Evolutionary conservation across 768 basidiomycete species (phyloP).

Genomic region (Mrakia gelida): DNA sequence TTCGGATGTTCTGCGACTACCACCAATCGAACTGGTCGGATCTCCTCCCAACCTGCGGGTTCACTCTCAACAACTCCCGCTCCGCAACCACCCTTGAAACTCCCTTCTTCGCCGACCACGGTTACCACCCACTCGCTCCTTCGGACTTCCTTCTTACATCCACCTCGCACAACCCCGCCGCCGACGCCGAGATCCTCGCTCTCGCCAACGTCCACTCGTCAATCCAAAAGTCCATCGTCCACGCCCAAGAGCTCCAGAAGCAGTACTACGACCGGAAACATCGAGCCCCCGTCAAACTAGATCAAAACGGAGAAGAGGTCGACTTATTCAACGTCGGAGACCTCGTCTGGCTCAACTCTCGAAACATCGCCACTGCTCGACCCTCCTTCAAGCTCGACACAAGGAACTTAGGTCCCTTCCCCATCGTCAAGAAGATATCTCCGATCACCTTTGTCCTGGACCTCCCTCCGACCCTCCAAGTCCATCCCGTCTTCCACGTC

Average conservation of each 20-base stretch:
- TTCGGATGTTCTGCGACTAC: constrained; percentile 44
- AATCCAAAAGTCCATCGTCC: too few relatives aligned
- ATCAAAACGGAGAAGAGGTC: constrained; percentile 33
- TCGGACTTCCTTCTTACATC: not conserved
- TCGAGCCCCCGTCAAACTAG: constrained; percentile 32
- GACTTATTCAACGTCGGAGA: constrained; percentile 35
- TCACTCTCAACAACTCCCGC: constrained; percentile 43
- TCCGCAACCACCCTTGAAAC: constrained; percentile 41
- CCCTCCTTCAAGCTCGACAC: too few relatives aligned
- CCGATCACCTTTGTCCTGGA: too few relatives aligned
- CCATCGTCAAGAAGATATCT: too few relatives aligned
- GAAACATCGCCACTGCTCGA: too few relatives aligned
- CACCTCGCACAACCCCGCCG: not conserved
- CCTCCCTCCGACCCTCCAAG: too few relatives aligned
- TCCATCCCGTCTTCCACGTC: too few relatives aligned
- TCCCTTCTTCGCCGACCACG: constrained; percentile 44
- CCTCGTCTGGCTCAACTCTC: constrained; percentile 34
- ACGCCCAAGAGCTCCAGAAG: too few relatives aligned
- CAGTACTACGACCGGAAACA: too few relatives aligned
- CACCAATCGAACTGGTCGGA: constrained; percentile 45
- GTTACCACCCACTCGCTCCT: constrained; percentile 26
- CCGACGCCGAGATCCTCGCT: constrained; percentile 23
- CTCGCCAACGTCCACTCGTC: too few relatives aligned
- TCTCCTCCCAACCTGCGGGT: constrained; percentile 44
- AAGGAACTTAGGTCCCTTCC: too few relatives aligned